phyloP scores from a whole-genome alignment of 768 basidiomycete species.

The Phylloporus scabripes region DNA sequence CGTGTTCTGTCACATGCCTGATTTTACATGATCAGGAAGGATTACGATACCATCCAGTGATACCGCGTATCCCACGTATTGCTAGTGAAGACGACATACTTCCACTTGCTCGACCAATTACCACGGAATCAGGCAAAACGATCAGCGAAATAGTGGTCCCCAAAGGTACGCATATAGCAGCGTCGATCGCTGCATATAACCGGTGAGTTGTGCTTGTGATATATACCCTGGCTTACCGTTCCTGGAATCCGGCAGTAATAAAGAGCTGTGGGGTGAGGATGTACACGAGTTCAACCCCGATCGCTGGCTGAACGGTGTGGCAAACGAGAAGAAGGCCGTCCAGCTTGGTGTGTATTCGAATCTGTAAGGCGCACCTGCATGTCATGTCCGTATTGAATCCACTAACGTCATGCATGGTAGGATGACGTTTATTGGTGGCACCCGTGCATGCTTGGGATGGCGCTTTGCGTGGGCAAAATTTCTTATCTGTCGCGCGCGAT shows the following conservation, averaged over 20 bases:
- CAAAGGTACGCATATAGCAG: constrained; percentile 45
- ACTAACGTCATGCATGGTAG: constrained; percentile 8
- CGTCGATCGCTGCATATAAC: constrained; percentile 28
- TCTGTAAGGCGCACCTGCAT: constrained; percentile 14
- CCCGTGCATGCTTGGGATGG: constrained; percentile 27
- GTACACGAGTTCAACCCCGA: constrained; percentile 30
- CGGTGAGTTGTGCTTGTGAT: neutral
- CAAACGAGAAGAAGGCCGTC: constrained; percentile 13
- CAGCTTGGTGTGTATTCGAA: constrained; percentile 27
- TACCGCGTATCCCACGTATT: constrained; percentile 47
- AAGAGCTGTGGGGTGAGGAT: constrained; percentile 29
- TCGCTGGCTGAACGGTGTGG: constrained; percentile 21
- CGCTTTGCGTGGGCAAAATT: constrained; percentile 26
- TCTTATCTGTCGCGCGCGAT: neutral
- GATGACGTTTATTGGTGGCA: constrained; percentile 27
- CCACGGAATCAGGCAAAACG: constrained; percentile 39
- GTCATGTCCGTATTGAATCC: neutral
- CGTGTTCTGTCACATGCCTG: neutral
- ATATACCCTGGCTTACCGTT: neutral
- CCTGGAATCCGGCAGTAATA: constrained; percentile 12
- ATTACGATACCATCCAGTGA: constrained; percentile 44
- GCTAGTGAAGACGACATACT: constrained; percentile 48
- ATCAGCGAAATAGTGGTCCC: constrained; percentile 43
- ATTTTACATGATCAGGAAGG: constrained; percentile 21
- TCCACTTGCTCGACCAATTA: constrained; percentile 52